phyloP scores from a whole-genome alignment of 306 rosid genomes.

The Leucaena leucocephala region DNA sequence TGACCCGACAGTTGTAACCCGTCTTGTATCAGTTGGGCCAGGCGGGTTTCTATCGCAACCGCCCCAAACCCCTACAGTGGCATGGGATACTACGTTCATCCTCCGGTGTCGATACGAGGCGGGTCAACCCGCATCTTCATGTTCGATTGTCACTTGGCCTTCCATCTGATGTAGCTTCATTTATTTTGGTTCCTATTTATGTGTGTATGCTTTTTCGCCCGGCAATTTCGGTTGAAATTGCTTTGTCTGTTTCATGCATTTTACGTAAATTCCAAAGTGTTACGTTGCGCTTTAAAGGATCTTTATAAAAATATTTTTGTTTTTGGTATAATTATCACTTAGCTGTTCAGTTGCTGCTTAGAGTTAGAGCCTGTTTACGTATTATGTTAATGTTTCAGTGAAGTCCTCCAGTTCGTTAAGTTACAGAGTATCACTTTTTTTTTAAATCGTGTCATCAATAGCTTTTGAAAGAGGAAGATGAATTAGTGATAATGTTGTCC shows the following conservation, averaged over 20 bases:
- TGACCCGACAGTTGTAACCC: constrained; percentile 15
- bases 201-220: not conserved
- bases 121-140: not conserved
- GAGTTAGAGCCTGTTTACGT: not conserved
- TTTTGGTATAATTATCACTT: not conserved
- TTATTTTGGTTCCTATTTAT: not conserved
- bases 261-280: not conserved
- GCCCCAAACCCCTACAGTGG: not conserved
- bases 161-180: not conserved
- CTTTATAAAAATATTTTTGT: not conserved
- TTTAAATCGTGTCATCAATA: not conserved
- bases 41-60: constrained; percentile 1
- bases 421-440: not conserved
- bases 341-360: not conserved
- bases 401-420: not conserved
- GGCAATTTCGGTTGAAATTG: not conserved
- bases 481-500: not conserved
- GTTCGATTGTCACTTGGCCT: too few species aligned
- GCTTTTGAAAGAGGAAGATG: not conserved
- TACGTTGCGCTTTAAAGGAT: not conserved
- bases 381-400: not conserved
- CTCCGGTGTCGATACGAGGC: too few species aligned
- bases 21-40: constrained; percentile 9
- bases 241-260: constrained; percentile 1
- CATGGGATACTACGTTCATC: not conserved